Evolutionary conservation across 2,329 filamentous ascomycete species (phyloP).

Genomic region (Epichloe sp.): DNA sequence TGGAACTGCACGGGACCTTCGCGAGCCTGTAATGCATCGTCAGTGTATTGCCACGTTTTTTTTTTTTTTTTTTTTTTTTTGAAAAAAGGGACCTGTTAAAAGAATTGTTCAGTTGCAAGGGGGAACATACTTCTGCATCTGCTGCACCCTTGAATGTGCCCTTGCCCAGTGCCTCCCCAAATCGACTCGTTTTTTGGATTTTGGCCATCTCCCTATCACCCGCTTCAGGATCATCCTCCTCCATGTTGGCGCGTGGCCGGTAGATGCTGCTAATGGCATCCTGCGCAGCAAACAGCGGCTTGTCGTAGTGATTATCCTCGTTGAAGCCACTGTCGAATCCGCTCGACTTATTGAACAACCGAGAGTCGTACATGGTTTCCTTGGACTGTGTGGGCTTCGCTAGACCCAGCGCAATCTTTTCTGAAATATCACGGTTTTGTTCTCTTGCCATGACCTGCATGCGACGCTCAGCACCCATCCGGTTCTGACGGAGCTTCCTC

Average conservation of each 20-base stretch:
- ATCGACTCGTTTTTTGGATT: slow-evolving; percentile 75
- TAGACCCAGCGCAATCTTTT: slow-evolving; percentile 87
- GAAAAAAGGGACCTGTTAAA: not conserved
- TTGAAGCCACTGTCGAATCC: slow-evolving; percentile 91
- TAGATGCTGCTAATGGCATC: slow-evolving; percentile 94
- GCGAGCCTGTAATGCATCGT: slow-evolving; percentile 39
- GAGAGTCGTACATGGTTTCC: slow-evolving; percentile 94
- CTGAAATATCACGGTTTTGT: slow-evolving; percentile 91
- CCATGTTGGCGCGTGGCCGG: slow-evolving; percentile 60
- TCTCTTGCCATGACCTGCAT: slow-evolving; percentile 89
- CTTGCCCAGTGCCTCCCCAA: slow-evolving; percentile 72
- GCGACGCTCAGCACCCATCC: slow-evolving; percentile 87
- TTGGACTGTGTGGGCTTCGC: slow-evolving; percentile 87
- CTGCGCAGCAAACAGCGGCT: slow-evolving; percentile 89
- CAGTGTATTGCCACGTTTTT: slow-evolving; percentile 14
- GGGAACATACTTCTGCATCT: slow-evolving; percentile 57
- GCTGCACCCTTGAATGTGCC: slow-evolving; percentile 84
- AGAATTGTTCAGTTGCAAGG: not conserved
- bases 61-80: no score
- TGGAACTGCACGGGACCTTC: slow-evolving; percentile 95
- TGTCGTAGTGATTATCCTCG: slow-evolving; percentile 95
- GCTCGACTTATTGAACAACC: slow-evolving; percentile 85
- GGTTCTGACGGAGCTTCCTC: slow-evolving; percentile 78
- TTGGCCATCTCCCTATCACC: slow-evolving; percentile 75
- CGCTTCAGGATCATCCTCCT: slow-evolving; percentile 65